Conservation (phyloP, 805 yeast genomes). For the Myxozyma geophila region DNA sequence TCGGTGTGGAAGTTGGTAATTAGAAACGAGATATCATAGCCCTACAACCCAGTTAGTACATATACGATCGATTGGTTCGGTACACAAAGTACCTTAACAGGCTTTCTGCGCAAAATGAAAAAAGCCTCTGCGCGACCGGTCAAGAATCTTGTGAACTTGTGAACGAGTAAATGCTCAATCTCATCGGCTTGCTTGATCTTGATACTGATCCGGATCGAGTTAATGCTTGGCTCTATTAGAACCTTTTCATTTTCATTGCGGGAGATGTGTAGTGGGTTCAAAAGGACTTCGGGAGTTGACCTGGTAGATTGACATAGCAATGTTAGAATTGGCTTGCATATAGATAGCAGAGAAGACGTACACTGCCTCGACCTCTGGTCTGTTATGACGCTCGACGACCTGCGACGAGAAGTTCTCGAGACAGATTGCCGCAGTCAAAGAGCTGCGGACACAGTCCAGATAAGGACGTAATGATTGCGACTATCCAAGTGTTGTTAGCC, state of each 20-base stretch:
- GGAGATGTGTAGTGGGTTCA: slow-evolving; percentile 87
- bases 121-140: slow-evolving; percentile 96
- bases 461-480: slow-evolving; percentile 97
- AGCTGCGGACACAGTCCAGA: slow-evolving; percentile 87
- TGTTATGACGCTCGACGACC: slow-evolving; percentile 93
- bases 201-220: slow-evolving; percentile 87
- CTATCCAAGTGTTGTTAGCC: slow-evolving; percentile 48
- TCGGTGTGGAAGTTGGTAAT: slow-evolving; percentile 95
- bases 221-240: slow-evolving; percentile 89
- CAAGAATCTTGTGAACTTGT: slow-evolving; percentile 89
- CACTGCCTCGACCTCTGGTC: slow-evolving; percentile 91
- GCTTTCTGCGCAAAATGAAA: slow-evolving; percentile 86
- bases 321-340: not conserved
- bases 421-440: slow-evolving; percentile 91
- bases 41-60: slow-evolving; percentile 43
- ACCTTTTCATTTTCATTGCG: slow-evolving; percentile 94
- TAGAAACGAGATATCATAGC: slow-evolving; percentile 90
- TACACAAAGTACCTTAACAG: slow-evolving; percentile 55
- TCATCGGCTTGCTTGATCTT: slow-evolving; percentile 97
- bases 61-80: no score
- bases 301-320: slow-evolving; percentile 39
- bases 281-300: slow-evolving; percentile 78
- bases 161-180: slow-evolving; percentile 91
- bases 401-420: slow-evolving; percentile 94
- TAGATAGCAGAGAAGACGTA: slow-evolving; percentile 15